phyloP scores from a whole-genome alignment of 2,329 filamentous ascomycete genomes.

The Botrytis fabae region DNA sequence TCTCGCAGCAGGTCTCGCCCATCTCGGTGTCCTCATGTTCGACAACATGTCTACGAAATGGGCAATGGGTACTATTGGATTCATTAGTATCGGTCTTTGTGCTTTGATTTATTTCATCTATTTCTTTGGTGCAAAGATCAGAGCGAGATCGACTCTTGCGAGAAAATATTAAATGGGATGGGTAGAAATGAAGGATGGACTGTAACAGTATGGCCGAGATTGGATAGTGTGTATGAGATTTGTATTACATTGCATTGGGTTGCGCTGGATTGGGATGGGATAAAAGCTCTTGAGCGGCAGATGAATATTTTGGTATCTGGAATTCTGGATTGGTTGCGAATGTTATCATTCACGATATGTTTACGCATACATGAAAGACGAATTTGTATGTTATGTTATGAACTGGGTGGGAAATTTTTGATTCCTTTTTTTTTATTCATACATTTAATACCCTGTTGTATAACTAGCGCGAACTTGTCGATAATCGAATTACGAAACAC shows the following conservation, averaged over 20 bases:
- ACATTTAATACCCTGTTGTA: slow-evolving; percentile 4
- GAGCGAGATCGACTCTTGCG: slow-evolving; percentile 13
- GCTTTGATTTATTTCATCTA: slow-evolving; percentile 46
- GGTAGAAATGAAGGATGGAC: not conserved
- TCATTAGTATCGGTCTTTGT: slow-evolving; percentile 45
- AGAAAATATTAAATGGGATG: slow-evolving; percentile 6
- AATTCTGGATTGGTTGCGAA: not conserved
- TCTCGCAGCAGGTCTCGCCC: slow-evolving; percentile 45
- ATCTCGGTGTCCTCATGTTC: slow-evolving; percentile 43
- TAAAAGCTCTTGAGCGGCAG: not conserved
- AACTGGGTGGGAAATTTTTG: not conserved
- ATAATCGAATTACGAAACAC: no score
- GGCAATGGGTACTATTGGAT: slow-evolving; percentile 46
- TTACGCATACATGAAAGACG: not conserved
- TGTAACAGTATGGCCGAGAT: not conserved
- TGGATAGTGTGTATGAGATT: not conserved
- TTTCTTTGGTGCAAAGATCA: slow-evolving; percentile 35
- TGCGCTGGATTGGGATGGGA: not conserved
- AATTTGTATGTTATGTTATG: not conserved
- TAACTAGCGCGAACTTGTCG: not conserved
- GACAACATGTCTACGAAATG: slow-evolving; percentile 44
- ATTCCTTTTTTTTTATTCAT: not conserved
- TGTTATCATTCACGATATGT: not conserved
- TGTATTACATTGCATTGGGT: not conserved
- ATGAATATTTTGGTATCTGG: not conserved